Evolutionary conservation across 2,329 filamentous ascomycete genomes (phyloP).

Genomic region (Thelonectria olida): DNA sequence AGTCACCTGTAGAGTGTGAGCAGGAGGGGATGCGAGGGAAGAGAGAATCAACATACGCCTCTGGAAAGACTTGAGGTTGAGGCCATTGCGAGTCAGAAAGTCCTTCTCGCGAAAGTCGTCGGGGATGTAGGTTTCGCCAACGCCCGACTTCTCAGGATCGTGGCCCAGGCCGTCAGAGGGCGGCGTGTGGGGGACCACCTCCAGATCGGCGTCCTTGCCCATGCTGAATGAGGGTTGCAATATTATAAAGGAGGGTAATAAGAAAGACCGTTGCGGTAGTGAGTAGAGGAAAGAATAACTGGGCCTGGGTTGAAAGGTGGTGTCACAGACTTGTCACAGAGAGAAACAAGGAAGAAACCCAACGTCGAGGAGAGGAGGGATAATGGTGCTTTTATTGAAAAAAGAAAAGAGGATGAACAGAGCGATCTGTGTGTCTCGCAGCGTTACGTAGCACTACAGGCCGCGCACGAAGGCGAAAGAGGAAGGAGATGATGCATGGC

Average conservation of each 20-base stretch:
- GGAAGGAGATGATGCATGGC: conserved; percentile 34
- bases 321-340: not conserved
- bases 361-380: not conserved
- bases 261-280: not conserved
- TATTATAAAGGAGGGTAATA: not conserved
- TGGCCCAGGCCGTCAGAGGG: conserved; percentile 13
- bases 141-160: conserved; percentile 28
- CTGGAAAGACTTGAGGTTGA: conserved; percentile 37
- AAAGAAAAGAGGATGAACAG: too few relatives aligned
- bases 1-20: conserved; percentile 36
- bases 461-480: conserved; percentile 31
- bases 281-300: not conserved
- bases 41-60: conserved; percentile 27
- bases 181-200: conserved; percentile 25
- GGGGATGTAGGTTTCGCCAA: conserved; percentile 18
- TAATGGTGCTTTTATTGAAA: conserved; percentile 4
- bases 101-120: conserved; percentile 36
- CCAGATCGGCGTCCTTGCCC: conserved; percentile 35
- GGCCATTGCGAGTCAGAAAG: conserved; percentile 41
- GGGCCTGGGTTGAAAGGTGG: not conserved
- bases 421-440: not conserved
- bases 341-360: not conserved
- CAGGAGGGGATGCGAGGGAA: not conserved
- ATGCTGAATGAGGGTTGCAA: conserved; percentile 14
- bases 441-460: conserved; percentile 9